Conservation (phyloP, 768 basidiomycete species). For the Austroboletus eburneus region DNA sequence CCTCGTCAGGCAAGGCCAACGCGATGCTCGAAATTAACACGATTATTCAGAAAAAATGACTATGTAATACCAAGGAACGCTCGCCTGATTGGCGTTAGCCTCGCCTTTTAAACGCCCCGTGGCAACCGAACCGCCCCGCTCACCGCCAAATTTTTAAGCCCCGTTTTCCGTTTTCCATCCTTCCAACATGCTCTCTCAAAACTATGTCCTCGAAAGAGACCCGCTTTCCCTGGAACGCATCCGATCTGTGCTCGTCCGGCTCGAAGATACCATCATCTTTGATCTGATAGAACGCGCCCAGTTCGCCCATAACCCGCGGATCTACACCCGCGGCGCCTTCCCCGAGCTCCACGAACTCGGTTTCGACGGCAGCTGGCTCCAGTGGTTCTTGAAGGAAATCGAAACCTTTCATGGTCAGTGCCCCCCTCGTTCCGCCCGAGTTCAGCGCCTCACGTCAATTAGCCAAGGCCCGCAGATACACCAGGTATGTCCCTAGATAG, state of each 20-base stretch:
- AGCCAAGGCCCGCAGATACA: slow-evolving; percentile 92
- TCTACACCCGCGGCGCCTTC: slow-evolving; percentile 80
- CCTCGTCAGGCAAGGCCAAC: too few species aligned
- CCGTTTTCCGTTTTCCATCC: too few species aligned
- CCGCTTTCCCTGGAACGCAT: slow-evolving; percentile 89
- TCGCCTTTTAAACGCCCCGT: slow-evolving; percentile 8
- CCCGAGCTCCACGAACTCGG: slow-evolving; percentile 68
- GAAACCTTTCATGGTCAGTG: slow-evolving; percentile 90
- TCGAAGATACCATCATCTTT: slow-evolving; percentile 99
- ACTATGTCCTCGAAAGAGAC: slow-evolving; percentile 66
- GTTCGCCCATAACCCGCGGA: slow-evolving; percentile 88
- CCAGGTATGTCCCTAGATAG: slow-evolving; percentile 52
- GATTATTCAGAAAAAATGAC: too few species aligned
- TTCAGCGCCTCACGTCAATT: neutral
- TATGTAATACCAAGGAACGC: too few species aligned
- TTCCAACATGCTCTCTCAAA: slow-evolving; percentile 49
- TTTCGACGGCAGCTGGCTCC: slow-evolving; percentile 87
- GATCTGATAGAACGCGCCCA: slow-evolving; percentile 95
- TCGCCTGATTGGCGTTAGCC: too few species aligned
- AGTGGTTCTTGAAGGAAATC: slow-evolving; percentile 96
- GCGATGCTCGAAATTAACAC: too few species aligned
- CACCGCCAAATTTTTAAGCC: neutral
- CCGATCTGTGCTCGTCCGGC: slow-evolving; percentile 76
- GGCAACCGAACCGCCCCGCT: neutral
- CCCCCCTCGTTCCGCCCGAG: neutral